These are phyloP conservation scores for Hirsutella minnesotensis DNA, from an alignment of 2,329 filamentous ascomycete species.

Conservation along the genomic window DNA sequence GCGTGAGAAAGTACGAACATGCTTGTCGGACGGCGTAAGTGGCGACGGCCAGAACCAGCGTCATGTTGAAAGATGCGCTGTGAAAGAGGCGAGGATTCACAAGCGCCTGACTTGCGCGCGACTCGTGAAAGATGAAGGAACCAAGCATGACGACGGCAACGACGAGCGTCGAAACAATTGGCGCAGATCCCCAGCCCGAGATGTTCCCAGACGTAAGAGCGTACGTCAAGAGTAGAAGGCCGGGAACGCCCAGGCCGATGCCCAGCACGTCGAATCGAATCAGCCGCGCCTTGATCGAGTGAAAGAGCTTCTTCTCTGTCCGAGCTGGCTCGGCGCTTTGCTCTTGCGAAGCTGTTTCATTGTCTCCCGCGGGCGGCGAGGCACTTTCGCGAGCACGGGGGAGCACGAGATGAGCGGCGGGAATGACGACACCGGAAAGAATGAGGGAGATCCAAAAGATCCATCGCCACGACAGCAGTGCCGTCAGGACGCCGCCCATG, in stretches of 20 bases:
- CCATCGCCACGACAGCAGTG: constrained; percentile 1
- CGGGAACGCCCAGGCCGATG: neutral
- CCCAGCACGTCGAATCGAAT: constrained; percentile 1
- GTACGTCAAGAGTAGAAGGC: constrained; percentile 1
- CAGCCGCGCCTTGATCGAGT: neutral
- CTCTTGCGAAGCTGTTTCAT: neutral
- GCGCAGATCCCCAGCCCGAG: neutral
- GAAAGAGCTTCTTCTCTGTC: neutral
- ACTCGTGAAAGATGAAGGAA: neutral
- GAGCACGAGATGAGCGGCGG: neutral
- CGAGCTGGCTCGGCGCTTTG: neutral
- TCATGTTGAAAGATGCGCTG: neutral
- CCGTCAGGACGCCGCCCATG: neutral
- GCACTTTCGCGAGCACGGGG: neutral
- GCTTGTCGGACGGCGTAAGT: constrained; percentile 1
- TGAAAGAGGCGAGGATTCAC: neutral
- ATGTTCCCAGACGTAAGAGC: neutral
- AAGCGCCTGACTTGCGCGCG: neutral
- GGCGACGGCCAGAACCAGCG: constrained; percentile 1
- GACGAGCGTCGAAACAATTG: constrained; percentile 1
- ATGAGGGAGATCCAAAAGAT: constrained; percentile 1
- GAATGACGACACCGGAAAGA: neutral
- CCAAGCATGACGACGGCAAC: neutral
- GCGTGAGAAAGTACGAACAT: constrained; percentile 1
- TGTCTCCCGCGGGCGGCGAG: neutral